Conservation (phyloP, 495 filamentous ascomycete species). For the Penicillium soppii region DNA sequence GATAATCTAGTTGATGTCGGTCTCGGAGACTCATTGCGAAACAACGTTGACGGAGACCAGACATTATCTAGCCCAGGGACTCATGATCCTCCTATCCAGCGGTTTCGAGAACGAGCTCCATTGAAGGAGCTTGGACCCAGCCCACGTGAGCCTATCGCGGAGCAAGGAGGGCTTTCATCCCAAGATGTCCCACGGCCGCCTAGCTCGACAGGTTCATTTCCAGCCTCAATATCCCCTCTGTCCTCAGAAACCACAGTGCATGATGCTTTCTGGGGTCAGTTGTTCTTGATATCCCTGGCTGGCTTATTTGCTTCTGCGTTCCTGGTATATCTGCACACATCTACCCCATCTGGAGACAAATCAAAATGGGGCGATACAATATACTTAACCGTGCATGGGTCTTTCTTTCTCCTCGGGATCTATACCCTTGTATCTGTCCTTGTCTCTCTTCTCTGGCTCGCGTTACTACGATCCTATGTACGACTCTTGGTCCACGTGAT, state of each 20-base stretch:
- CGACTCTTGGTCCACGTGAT: constrained; percentile 75
- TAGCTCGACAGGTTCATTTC: constrained; percentile 41
- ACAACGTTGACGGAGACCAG: constrained; percentile 42
- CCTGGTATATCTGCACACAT: constrained; percentile 85
- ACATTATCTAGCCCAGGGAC: constrained; percentile 58
- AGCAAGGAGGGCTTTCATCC: constrained; percentile 44
- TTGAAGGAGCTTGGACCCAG: constrained; percentile 28
- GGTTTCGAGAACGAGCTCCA: constrained; percentile 62
- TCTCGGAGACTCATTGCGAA: constrained; percentile 64
- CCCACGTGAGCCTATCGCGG: constrained; percentile 43
- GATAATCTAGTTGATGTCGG: constrained; percentile 85
- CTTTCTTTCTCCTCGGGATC: constrained; percentile 83
- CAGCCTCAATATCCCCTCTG: constrained; percentile 46
- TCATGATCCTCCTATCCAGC: constrained; percentile 82
- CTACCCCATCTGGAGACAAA: constrained; percentile 58
- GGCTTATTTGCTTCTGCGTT: constrained; percentile 83
- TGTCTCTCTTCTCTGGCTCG: constrained; percentile 88
- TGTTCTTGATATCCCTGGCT: constrained; percentile 82
- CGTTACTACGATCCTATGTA: constrained; percentile 80
- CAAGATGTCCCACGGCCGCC: constrained; percentile 38
- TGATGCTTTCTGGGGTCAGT: constrained; percentile 87
- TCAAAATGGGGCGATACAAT: constrained; percentile 83
- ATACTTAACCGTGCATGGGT: constrained; percentile 82
- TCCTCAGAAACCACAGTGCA: constrained; percentile 61
- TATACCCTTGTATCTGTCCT: constrained; percentile 89